These are phyloP conservation scores for Setaria viridis DNA, from an alignment of 202 grass and related monocot species.

Conservation along the genomic window DNA sequence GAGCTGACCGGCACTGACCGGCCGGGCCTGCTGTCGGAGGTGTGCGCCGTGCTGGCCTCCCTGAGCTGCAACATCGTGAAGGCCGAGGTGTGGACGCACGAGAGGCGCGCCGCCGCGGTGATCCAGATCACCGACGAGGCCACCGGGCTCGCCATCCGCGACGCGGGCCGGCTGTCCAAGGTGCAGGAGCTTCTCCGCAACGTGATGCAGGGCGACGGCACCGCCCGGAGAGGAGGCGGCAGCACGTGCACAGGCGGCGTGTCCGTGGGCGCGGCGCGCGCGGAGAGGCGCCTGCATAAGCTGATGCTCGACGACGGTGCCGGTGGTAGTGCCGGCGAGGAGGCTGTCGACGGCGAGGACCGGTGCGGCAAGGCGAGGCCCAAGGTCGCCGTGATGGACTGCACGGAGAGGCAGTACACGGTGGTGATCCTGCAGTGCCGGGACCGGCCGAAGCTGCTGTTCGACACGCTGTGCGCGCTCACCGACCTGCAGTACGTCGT, in stretches of 20 bases:
- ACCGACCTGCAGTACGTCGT: conserved; percentile 62
- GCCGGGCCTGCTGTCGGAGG: conserved; percentile 77
- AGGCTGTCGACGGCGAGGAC: background rate
- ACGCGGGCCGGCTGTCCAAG: conserved; percentile 38
- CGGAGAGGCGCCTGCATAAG: conserved; percentile 55
- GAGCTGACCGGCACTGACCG: conserved; percentile 69
- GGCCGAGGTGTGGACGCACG: conserved; percentile 74
- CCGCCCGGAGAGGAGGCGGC: background rate
- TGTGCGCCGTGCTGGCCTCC: conserved; percentile 67
- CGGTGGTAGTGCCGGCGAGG: background rate
- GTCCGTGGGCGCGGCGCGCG: background rate
- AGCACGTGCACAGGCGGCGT: background rate
- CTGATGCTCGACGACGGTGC: conserved; percentile 42
- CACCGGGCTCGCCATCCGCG: conserved; percentile 44
- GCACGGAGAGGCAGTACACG: conserved; percentile 56
- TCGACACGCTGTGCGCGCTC: conserved; percentile 66
- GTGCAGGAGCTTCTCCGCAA: conserved; percentile 57
- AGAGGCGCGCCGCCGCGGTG: conserved; percentile 55
- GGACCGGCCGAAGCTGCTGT: conserved; percentile 63
- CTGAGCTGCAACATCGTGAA: conserved; percentile 65
- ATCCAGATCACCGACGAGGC: conserved; percentile 61
- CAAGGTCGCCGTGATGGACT: conserved; percentile 49
- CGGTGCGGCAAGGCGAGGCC: background rate
- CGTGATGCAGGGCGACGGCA: conserved; percentile 52
- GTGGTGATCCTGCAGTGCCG: conserved; percentile 52